Conservation (phyloP, 371 early-diverging fungal species). For the Mortierella sp. region DNA sequence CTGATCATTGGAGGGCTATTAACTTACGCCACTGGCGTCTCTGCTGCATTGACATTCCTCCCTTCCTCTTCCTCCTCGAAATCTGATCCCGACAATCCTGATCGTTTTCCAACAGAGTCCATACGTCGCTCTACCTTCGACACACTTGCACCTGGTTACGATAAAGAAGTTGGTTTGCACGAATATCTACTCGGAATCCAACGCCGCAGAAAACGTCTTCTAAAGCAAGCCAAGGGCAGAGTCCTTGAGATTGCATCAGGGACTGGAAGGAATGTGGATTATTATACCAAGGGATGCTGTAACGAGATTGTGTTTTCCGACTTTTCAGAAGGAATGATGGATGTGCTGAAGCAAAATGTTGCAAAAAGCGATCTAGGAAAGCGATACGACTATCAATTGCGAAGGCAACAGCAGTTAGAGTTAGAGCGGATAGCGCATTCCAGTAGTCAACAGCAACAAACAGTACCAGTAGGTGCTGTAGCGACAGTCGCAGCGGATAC, state of each 20-base stretch:
- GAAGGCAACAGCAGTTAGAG: constrained; percentile 45
- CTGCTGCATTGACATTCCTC: constrained; percentile 46
- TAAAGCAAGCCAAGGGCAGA: constrained; percentile 38
- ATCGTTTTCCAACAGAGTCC: constrained; percentile 39
- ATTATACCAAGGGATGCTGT: constrained; percentile 48
- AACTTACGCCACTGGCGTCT: constrained; percentile 54
- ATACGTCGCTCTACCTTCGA: constrained; percentile 47
- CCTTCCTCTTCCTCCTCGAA: constrained; percentile 14
- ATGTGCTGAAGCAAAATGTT: constrained; percentile 42
- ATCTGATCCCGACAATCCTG: constrained; percentile 3
- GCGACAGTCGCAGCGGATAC: background rate
- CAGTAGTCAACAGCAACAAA: background rate
- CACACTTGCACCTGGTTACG: constrained; percentile 38
- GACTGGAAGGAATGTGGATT: constrained; percentile 52
- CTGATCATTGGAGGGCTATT: constrained; percentile 48
- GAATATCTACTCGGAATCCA: constrained; percentile 54
- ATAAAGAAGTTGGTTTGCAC: constrained; percentile 39
- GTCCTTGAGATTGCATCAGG: constrained; percentile 55
- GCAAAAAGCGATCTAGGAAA: constrained; percentile 47
- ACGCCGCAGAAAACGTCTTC: constrained; percentile 47
- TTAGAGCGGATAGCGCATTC: constrained; percentile 39
- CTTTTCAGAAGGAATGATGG: constrained; percentile 56
- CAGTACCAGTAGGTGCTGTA: background rate
- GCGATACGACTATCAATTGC: constrained; percentile 45
- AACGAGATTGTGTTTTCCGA: constrained; percentile 54